These are phyloP conservation scores for Ruellia speciosa DNA, from an alignment of 305 asterid species.

Conservation along the genomic window DNA sequence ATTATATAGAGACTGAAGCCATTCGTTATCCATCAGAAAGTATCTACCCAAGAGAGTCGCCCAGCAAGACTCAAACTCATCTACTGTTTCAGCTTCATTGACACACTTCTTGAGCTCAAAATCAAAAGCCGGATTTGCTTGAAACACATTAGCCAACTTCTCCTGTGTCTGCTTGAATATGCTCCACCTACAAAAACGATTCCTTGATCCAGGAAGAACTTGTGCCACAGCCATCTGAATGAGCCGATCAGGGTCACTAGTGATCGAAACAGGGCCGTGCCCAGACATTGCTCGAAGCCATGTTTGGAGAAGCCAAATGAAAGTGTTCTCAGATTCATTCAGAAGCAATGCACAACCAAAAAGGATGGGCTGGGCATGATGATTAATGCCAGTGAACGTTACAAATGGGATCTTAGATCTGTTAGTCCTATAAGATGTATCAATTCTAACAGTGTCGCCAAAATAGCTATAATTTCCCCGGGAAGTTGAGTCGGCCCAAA, in stretches of 20 bases:
- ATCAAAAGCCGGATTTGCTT: slow-evolving; percentile 49
- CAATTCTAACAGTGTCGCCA: slow-evolving; percentile 74
- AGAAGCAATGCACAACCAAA: slow-evolving; percentile 81
- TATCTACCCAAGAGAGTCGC: slow-evolving; percentile 39
- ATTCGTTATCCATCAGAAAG: slow-evolving; percentile 57
- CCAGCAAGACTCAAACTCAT: slow-evolving; percentile 88
- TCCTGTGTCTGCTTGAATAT: slow-evolving; percentile 71
- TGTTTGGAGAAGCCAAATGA: slow-evolving; percentile 66
- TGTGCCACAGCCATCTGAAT: slow-evolving; percentile 62
- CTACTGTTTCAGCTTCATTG: slow-evolving; percentile 52
- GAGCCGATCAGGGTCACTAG: slow-evolving; percentile 68
- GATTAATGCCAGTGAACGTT: slow-evolving; percentile 75
- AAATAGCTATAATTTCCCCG: slow-evolving; percentile 53
- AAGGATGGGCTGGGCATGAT: slow-evolving; percentile 77
- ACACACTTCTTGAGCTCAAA: slow-evolving; percentile 64
- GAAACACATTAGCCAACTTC: slow-evolving; percentile 48
- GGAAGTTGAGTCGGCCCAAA: slow-evolving; percentile 65
- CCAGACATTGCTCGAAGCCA: slow-evolving; percentile 71
- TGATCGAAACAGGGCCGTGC: slow-evolving; percentile 54
- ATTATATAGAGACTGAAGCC: slow-evolving; percentile 64
- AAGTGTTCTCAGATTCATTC: slow-evolving; percentile 60
- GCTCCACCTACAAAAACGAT: slow-evolving; percentile 83
- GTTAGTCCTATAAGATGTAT: slow-evolving; percentile 58
- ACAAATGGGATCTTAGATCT: slow-evolving; percentile 64
- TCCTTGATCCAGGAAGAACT: slow-evolving; percentile 60